Base-by-base conservation (phyloP, 2,329 filamentous ascomycete species). In the Orbilia ellipsospora region DNA sequence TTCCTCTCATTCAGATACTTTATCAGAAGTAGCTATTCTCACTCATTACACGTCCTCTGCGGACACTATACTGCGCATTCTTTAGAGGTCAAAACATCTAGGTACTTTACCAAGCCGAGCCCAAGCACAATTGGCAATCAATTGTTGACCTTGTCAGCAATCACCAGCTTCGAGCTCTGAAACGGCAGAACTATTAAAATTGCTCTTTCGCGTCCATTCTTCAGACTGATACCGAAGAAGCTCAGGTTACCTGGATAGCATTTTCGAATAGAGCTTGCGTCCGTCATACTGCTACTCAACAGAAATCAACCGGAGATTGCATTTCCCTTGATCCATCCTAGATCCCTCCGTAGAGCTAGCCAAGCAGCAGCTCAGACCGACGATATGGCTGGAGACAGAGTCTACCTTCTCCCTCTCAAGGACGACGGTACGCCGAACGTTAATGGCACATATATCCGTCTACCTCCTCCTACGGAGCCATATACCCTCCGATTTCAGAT, bases 381-480 rank as follows among this genome's bases (percentile, higher is more conserved):
- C 28, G 45, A 44, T 31, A 74, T 74, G 70, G 63, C 63, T 23
- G 62, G 57, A 50, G 56, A 67, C 51, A 63, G 92, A 83, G 89
- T 97, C 78, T 96, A 97, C 84, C 85, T 96, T 80, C 87, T 99
- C 77, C 92, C 92, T 78, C 88, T 99, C 83, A 95, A 93, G 82
- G 94, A 99, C 83, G 88, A 94, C 83, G 95, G 96, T 80, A 93
- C 93, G 79, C 95, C 96, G 42, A 90, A 96, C 82, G 89, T 99
- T 57, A 87, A 92, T 26, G 92, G 93, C 80, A 90, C 92, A 79
- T 99, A 97, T 85, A 92, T 98, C 80, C 97, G 97, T 82, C 86
- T 99, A 51, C 91, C 93, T 0, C 90, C 95, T 16, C 90, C 91
- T 16, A 87, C 86, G 48, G 87, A 90, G n/a, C 91, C 91, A 50